A percentile compares a stretch with the other conserved stretches of the same genome.
Conservation (phyloP, 2,329 filamentous ascomycete species). For the Penicillium sp. region DNA sequence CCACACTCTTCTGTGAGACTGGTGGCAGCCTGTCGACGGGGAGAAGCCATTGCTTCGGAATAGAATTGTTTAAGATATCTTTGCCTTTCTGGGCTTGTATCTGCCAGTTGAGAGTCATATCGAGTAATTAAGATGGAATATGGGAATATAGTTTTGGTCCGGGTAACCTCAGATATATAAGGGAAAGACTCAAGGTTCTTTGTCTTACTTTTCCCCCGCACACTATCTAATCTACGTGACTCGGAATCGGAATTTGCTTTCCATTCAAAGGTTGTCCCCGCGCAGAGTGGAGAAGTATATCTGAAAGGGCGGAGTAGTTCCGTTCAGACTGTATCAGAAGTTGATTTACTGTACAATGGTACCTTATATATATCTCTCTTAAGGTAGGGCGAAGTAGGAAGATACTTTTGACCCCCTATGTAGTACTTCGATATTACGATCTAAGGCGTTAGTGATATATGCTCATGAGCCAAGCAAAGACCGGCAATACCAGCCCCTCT, state of each 20-base stretch:
- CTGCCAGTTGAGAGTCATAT: slow-evolving; percentile 32
- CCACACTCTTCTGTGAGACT: slow-evolving; percentile 28
- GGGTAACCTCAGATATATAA: neutral
- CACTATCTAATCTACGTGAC: neutral
- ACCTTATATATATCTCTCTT: too few species aligned
- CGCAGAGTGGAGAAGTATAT: neutral
- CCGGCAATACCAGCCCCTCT: too few species aligned
- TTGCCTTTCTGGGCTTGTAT: slow-evolving; percentile 32
- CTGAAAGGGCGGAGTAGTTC: neutral
- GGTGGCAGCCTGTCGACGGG: slow-evolving; percentile 29
- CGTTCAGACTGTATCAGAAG: too few species aligned
- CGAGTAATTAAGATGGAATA: neutral
- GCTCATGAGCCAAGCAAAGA: too few species aligned
- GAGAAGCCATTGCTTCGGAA: slow-evolving; percentile 37
- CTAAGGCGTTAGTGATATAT: too few species aligned
- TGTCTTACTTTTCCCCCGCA: slow-evolving; percentile 4
- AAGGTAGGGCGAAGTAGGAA: too few species aligned
- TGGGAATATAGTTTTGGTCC: neutral
- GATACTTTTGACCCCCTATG: too few species aligned
- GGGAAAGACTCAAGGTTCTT: neutral
- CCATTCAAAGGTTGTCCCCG: neutral
- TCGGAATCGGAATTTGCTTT: slow-evolving; percentile 4
- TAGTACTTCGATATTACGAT: too few species aligned
- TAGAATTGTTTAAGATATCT: slow-evolving; percentile 33
- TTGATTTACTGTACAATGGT: too few species aligned